Base-by-base conservation (phyloP, 306 rosid genomes). In the Urtica urens region DNA sequence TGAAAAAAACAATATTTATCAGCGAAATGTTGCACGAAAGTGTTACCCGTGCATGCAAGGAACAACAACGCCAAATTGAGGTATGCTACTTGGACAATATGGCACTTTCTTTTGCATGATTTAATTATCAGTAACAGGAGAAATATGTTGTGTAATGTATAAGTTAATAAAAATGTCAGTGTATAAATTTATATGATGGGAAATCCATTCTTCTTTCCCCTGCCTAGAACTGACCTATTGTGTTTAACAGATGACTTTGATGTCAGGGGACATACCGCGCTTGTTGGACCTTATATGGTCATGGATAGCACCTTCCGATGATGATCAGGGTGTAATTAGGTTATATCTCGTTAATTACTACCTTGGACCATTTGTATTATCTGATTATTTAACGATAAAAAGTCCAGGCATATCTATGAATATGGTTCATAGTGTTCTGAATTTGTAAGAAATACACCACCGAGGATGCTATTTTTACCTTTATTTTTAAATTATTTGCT, bases 41-140 rank as follows among this genome's bases (percentile, higher is more conserved):
- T 69, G 99, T 85, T 42, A 72, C 70, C 35, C 78, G 79, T 28
- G 92, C 78, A 58, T 90, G 95, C 83, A 90, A 82, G 75, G 94
- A 85, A 65, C 97, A 84, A 65, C 97, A 90, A 4, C 82, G 93
- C 33, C 92, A 90, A 75, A 75, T 90, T 74, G 94, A 90, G 95
- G 97, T 90, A 73, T 22, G 54, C 49, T 53, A 31, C 20, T 47
- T 7, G 11, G 21, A 11, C 25, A 25, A 1, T 6, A 14, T 27
- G 15, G 15, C 53, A 14, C 8, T 27, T 48, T 26, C 17, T 6
- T n/a, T 27, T 13, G n/a, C n/a, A n/a, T n/a, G n/a, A n/a, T n/a
- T n/a, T n/a, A n/a, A n/a, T n/a, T n/a, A n/a, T n/a, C n/a, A n/a
- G n/a, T n/a, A n/a, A n/a, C n/a, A n/a, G n/a, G n/a, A n/a, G n/a